Percentiles rank a stretch among this genome's conserved stretches.
Evolutionary conservation across 2,329 filamentous ascomycete genomes (phyloP).

Genomic region (Tolypocladium inflatum): DNA sequence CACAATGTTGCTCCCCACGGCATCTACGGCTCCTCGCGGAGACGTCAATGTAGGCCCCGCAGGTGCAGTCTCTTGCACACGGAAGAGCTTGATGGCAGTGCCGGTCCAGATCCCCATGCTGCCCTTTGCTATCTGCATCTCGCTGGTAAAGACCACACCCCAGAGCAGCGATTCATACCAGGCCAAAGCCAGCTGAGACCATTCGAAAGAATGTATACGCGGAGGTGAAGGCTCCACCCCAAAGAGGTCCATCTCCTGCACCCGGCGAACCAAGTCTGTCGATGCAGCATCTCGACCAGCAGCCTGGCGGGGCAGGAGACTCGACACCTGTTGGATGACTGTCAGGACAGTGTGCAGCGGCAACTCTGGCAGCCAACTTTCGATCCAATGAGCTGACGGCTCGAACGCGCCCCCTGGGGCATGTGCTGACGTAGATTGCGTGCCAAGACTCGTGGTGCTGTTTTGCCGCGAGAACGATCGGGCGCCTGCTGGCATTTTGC

Average conservation of each 20-base stretch:
- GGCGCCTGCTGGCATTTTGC: slow-evolving; percentile 83
- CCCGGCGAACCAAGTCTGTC: slow-evolving; percentile 39
- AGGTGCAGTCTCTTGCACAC: slow-evolving; percentile 74
- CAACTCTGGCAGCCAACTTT: slow-evolving; percentile 85
- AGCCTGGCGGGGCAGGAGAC: slow-evolving; percentile 44
- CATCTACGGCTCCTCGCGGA: slow-evolving; percentile 84
- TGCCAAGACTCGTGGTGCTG: slow-evolving; percentile 71
- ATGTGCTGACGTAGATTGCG: slow-evolving; percentile 49
- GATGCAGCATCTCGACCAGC: slow-evolving; percentile 31
- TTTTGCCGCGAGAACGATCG: slow-evolving; percentile 84
- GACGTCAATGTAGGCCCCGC: slow-evolving; percentile 73
- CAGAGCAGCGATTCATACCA: slow-evolving; percentile 96
- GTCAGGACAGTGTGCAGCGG: slow-evolving; percentile 80
- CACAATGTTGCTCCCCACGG: slow-evolving; percentile 83
- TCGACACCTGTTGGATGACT: slow-evolving; percentile 58
- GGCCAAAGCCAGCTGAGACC: slow-evolving; percentile 79
- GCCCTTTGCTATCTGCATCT: slow-evolving; percentile 79
- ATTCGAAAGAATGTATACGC: slow-evolving; percentile 84
- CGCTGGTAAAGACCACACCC: slow-evolving; percentile 84
- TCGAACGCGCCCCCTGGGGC: slow-evolving; percentile 57
- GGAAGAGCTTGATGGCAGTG: slow-evolving; percentile 79
- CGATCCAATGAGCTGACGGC: slow-evolving; percentile 78
- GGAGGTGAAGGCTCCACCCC: slow-evolving; percentile 67
- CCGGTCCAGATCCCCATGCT: slow-evolving; percentile 92
- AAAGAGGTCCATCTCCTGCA: slow-evolving; percentile 53